Evolutionary conservation across 1,284 basidiomycete species (phyloP), one percentile per base, ranked within the genome.

Genomic region (Schizophyllum commune): DNA sequence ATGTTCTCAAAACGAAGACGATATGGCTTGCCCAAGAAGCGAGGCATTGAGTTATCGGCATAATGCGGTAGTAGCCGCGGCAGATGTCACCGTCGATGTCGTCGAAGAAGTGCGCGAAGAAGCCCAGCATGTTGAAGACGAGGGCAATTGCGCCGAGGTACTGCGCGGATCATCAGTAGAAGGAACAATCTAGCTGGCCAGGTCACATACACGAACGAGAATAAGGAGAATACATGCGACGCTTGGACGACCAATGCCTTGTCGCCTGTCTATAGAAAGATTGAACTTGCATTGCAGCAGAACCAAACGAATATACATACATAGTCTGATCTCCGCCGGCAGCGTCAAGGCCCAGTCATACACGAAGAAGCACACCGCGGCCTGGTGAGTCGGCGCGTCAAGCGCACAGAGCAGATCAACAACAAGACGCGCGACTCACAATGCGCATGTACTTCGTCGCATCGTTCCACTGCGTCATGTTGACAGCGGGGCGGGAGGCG

Each of bases 391-490:
- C 9, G 11, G 6, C n/a, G 21, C 11, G 17, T 47, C 39, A 21
- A 27, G 17, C n/a, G 15, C 5, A 27, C 20, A 5, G n/a, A 21
- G n/a, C 20, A 5, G 11, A 27, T 20, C 11, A n/a, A 11, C 53
- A 33, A 21, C 11, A 52, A 19, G 9, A 15, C 11, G 3, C 3
- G 20, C 3, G n/a, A 52, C 60, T 11, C 52, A 61, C 60, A 20
- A 61, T 61, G 57, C 60, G 60, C 55, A 61, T 39, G 52, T 61
- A 61, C 60, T 61, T 61, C 17, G 60, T 61, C 20, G 60, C 60
- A 51, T 58, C 60, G 51, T 61, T 61, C 56, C 56, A 61, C 19
- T n/a, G 15, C 13, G 56, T 58, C 60, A 61, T 61, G 33, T 11
- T 47, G 39, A 17, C 39, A 47, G 39, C 39, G 13, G 39, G 13